Percentiles rank a stretch among this genome's conserved stretches.
Conservation (phyloP, 805 yeast species). For the Pichia insulana region DNA sequence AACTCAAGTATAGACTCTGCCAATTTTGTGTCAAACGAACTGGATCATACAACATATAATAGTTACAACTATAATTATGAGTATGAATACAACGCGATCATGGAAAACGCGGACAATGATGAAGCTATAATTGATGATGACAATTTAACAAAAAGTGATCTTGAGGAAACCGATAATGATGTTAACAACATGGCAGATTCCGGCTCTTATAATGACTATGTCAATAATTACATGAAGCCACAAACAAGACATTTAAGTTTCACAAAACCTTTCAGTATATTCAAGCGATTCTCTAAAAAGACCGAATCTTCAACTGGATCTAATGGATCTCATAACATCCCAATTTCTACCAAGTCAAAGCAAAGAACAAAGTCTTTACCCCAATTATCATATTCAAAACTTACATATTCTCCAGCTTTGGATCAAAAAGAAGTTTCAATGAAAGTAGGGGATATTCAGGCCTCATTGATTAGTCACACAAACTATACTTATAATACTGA, state of each 20-base stretch:
- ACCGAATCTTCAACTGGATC: not conserved
- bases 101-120: slow-evolving; percentile 7
- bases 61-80: slow-evolving; percentile 15
- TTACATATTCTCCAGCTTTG: slow-evolving; percentile 30
- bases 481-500: slow-evolving; percentile 23
- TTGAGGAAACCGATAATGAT: slow-evolving; percentile 3
- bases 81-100: slow-evolving; percentile 3
- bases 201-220: not conserved
- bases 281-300: slow-evolving; percentile 6
- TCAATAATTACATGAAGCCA: slow-evolving; percentile 1
- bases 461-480: slow-evolving; percentile 22
- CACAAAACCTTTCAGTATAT: slow-evolving; percentile 7
- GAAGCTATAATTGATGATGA: slow-evolving; percentile 11
- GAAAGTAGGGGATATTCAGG: slow-evolving; percentile 36
- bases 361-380: slow-evolving; percentile 47
- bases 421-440: slow-evolving; percentile 27
- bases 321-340: not conserved
- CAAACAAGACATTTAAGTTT: slow-evolving; percentile 12
- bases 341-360: slow-evolving; percentile 18
- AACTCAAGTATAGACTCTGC: not conserved
- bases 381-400: slow-evolving; percentile 41
- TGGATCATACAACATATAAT: not conserved
- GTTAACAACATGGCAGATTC: not conserved
- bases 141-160: not conserved
- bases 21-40: not conserved